A percentile compares a stretch with the other conserved stretches of the same genome.
phyloP scores from a whole-genome alignment of 2,329 filamentous ascomycete species.

The Fusarium nanum region DNA sequence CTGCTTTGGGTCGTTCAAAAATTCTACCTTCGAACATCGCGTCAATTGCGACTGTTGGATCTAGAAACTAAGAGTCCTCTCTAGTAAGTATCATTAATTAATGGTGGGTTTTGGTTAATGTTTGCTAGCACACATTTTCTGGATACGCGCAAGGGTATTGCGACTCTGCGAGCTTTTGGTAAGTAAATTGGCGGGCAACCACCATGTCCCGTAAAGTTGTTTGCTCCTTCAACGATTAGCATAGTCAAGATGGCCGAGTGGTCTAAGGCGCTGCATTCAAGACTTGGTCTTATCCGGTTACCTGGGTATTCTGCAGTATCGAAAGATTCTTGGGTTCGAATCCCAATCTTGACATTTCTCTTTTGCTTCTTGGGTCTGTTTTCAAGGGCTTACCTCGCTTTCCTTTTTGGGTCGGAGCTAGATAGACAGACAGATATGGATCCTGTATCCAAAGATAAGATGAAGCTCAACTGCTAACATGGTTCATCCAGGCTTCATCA shows the following conservation, averaged over 20 bases:
- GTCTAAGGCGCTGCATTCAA: neutral
- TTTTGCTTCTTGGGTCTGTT: neutral
- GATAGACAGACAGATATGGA: neutral
- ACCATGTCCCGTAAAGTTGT: neutral
- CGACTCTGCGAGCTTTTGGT: constrained; percentile 67
- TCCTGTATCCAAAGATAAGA: neutral
- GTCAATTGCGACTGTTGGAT: constrained; percentile 70
- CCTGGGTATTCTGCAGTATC: neutral
- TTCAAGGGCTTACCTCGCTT: too few relatives aligned
- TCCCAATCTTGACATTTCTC: neutral
- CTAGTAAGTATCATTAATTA: constrained; percentile 30
- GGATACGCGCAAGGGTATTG: constrained; percentile 66
- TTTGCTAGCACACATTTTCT: constrained; percentile 60
- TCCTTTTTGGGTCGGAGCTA: neutral
- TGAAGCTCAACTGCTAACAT: neutral
- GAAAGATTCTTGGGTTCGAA: neutral
- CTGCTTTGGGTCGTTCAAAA: constrained; percentile 64
- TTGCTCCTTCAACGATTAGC: neutral
- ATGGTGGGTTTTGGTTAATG: neutral
- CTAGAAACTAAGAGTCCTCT: constrained; percentile 69
- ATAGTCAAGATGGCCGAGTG: neutral
- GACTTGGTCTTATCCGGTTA: neutral
- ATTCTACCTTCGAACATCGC: constrained; percentile 69
- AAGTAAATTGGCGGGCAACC: constrained; percentile 50
- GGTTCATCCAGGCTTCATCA: neutral